Conservation (phyloP, 2,329 filamentous ascomycete species). For the Ascochyta lentis region DNA sequence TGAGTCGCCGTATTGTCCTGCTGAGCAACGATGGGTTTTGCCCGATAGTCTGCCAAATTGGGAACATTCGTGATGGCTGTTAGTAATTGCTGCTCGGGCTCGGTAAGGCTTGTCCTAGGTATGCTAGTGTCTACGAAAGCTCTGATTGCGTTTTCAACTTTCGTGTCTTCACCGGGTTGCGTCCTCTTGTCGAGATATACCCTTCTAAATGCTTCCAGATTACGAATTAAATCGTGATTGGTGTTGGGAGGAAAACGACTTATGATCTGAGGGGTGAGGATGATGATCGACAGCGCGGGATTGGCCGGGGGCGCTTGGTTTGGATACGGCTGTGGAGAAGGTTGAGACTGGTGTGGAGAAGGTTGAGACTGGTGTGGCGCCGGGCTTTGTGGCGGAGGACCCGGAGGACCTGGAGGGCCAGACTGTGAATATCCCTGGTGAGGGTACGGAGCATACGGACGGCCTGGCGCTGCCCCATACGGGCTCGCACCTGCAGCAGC, state of each 20-base stretch:
- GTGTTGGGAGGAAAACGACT: constrained; percentile 41
- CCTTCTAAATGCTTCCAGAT: constrained; percentile 44
- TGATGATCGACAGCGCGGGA: constrained; percentile 6
- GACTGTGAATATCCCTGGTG: constrained; percentile 29
- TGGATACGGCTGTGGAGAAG: constrained; percentile 2
- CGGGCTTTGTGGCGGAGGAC: constrained; percentile 13
- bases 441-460: constrained; percentile 40
- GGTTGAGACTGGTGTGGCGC: constrained; percentile 17
- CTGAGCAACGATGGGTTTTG: constrained; percentile 18
- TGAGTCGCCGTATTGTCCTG: constrained; percentile 17
- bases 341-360: constrained; percentile 17
- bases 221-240: constrained; percentile 38
- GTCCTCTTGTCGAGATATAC: constrained; percentile 37
- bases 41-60: constrained; percentile 24
- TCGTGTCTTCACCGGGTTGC: constrained; percentile 35
- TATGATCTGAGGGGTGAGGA: constrained; percentile 28
- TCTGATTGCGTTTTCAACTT: constrained; percentile 44
- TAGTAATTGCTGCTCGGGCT: constrained; percentile 33
- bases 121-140: constrained; percentile 40
- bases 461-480: constrained; percentile 32
- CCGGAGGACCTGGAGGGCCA: constrained; percentile 21
- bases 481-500: constrained; percentile 38
- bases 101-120: constrained; percentile 31
- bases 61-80: constrained; percentile 34
- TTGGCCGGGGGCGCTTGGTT: constrained; percentile 11